phyloP scores from a whole-genome alignment of 805 yeast species.

The Brettanomyces custersianus region DNA sequence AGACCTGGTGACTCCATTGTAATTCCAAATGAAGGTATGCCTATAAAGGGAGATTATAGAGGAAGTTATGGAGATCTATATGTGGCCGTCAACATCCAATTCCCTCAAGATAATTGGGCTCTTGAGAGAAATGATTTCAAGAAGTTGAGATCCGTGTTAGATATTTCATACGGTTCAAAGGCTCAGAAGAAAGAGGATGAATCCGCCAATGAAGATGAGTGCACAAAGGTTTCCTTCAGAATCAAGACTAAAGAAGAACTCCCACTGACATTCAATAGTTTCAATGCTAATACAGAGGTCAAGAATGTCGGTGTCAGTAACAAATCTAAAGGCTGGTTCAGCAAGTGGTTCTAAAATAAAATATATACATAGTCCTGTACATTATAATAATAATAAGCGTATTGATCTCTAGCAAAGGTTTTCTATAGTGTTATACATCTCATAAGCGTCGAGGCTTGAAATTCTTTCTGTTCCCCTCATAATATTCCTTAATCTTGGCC shows the following conservation, averaged over 20 bases:
- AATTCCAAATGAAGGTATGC: slow-evolving; percentile 79
- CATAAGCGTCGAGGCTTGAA: slow-evolving; percentile 16
- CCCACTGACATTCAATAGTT: slow-evolving; percentile 22
- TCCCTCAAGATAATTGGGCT: slow-evolving; percentile 83
- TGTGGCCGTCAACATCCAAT: slow-evolving; percentile 61
- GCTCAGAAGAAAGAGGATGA: slow-evolving; percentile 13
- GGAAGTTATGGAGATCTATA: slow-evolving; percentile 55
- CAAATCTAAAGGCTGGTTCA: slow-evolving; percentile 19
- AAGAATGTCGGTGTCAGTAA: slow-evolving; percentile 21
- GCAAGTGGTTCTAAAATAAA: slow-evolving; percentile 10
- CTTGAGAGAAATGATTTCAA: slow-evolving; percentile 57
- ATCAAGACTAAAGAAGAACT: slow-evolving; percentile 14
- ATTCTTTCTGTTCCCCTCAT: slow-evolving; percentile 12
- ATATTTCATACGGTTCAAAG: slow-evolving; percentile 15
- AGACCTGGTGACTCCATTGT: slow-evolving; percentile 66
- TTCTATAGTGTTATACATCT: too few species aligned
- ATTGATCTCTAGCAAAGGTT: too few species aligned
- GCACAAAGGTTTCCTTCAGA: slow-evolving; percentile 17
- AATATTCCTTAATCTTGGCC: slow-evolving; percentile 13
- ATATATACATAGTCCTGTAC: slow-evolving; percentile 1
- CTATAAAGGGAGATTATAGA: slow-evolving; percentile 30
- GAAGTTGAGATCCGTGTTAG: slow-evolving; percentile 47
- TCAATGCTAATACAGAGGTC: slow-evolving; percentile 16
- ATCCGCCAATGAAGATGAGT: slow-evolving; percentile 13
- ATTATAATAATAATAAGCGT: neutral